Evolutionary conservation across 176 grass and related monocot species (phyloP).

Genomic region (Dendrocalamus sinicus): DNA sequence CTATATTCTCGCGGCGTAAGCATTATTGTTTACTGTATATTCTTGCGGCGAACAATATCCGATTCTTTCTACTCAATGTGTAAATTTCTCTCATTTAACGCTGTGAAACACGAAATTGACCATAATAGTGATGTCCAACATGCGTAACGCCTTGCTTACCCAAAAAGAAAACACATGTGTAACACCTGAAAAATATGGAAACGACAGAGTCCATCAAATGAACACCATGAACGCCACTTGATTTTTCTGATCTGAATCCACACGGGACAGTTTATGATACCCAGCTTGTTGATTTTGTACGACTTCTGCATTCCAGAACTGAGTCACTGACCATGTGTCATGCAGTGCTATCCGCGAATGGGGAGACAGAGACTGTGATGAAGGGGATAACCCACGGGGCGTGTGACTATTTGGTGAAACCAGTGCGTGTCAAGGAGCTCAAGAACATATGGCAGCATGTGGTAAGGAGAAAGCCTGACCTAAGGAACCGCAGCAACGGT

Average conservation of each 20-base stretch:
- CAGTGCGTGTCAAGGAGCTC: conserved; percentile 46
- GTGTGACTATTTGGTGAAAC: conserved; percentile 66
- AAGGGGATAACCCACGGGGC: conserved; percentile 61
- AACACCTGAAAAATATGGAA: neutral
- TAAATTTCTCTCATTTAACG: neutral
- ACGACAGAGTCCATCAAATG: neutral
- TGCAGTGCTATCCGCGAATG: conserved; percentile 66
- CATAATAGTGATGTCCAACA: neutral
- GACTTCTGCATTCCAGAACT: neutral
- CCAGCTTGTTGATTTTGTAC: neutral
- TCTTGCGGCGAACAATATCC: neutral
- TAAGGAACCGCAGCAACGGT: neutral
- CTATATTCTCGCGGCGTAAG: neutral
- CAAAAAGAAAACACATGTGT: neutral
- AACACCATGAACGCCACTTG: neutral
- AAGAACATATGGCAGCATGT: conserved; percentile 73
- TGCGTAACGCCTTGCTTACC: neutral
- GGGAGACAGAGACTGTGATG: conserved; percentile 40
- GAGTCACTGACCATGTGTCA: neutral
- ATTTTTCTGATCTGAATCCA: neutral
- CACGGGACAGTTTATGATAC: neutral
- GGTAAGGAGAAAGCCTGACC: neutral
- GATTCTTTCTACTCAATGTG: neutral
- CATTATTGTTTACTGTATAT: neutral
- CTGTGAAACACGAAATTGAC: neutral